A percentile compares a stretch with the other conserved stretches of the same genome.
Conservation (phyloP, 1,284 basidiomycete genomes). For the Pisolithus thermaeus region DNA sequence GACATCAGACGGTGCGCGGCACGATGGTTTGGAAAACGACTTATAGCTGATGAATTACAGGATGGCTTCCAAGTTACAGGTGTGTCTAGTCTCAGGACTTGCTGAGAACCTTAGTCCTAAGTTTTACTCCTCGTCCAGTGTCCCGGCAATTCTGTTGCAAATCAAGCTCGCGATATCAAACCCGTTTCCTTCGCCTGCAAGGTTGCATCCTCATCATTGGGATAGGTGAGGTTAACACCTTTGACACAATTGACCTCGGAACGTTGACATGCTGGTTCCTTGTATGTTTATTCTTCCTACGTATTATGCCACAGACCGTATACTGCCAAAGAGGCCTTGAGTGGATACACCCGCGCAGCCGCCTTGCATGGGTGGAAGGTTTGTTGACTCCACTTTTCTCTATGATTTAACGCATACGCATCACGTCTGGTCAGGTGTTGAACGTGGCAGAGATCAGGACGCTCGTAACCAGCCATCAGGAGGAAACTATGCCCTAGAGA, state of each 20-base stretch:
- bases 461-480: slow-evolving; percentile 5
- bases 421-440: slow-evolving; percentile 6
- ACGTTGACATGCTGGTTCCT: neutral
- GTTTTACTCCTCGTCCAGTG: slow-evolving; percentile 30
- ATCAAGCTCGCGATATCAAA: slow-evolving; percentile 59
- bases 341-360: slow-evolving; percentile 54
- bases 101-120: neutral
- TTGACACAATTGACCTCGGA: neutral
- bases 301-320: no score
- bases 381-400: slow-evolving; percentile 9
- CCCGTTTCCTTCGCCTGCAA: slow-evolving; percentile 50
- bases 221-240: slow-evolving; percentile 17
- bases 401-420: neutral
- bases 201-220: slow-evolving; percentile 39
- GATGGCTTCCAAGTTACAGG: slow-evolving; percentile 65
- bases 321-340: slow-evolving; percentile 44
- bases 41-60: slow-evolving; percentile 14
- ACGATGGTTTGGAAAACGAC: neutral
- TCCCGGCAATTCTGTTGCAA: slow-evolving; percentile 55
- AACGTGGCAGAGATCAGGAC: slow-evolving; percentile 9
- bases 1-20: slow-evolving; percentile 47
- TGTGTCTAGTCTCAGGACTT: slow-evolving; percentile 13
- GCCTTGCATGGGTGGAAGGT: slow-evolving; percentile 54
- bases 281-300: slow-evolving; percentile 7
- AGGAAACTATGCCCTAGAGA: neutral